A percentile compares a stretch with the other conserved stretches of the same genome.
phyloP scores from a whole-genome alignment of 2,329 filamentous ascomycete species.

The Neopestalotiopsis rosae region DNA sequence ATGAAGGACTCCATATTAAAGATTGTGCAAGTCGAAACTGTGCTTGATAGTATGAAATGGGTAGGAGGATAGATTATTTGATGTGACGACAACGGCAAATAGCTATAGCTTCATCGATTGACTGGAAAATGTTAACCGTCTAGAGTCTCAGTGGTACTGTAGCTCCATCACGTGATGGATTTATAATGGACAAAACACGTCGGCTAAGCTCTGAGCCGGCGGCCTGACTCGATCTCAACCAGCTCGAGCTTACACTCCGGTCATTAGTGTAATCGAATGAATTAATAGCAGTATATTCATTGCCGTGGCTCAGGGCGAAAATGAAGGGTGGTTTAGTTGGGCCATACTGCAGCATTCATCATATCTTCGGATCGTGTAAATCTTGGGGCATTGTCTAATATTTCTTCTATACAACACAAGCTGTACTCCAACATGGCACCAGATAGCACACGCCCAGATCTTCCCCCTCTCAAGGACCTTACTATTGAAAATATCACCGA shows the following conservation, averaged over 20 bases:
- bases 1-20: constrained; percentile 56
- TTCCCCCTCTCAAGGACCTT: constrained; percentile 52
- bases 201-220: neutral
- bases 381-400: neutral
- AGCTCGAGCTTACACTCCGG: neutral
- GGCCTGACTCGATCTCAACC: neutral
- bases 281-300: neutral
- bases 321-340: neutral
- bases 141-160: neutral
- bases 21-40: neutral
- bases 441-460: neutral
- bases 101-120: neutral
- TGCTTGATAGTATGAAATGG: neutral
- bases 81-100: too few species aligned
- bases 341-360: neutral
- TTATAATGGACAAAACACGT: neutral
- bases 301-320: neutral
- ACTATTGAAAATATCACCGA: constrained; percentile 82
- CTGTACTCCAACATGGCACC: neutral
- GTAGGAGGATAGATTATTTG: too few species aligned
- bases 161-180: neutral
- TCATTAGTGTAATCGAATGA: neutral
- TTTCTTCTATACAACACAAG: neutral
- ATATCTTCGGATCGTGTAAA: neutral
- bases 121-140: neutral